Evolutionary conservation across 805 yeast genomes (phyloP), one percentile per base, ranked within the genome.

Genomic region (Lipomyces lipofer): DNA sequence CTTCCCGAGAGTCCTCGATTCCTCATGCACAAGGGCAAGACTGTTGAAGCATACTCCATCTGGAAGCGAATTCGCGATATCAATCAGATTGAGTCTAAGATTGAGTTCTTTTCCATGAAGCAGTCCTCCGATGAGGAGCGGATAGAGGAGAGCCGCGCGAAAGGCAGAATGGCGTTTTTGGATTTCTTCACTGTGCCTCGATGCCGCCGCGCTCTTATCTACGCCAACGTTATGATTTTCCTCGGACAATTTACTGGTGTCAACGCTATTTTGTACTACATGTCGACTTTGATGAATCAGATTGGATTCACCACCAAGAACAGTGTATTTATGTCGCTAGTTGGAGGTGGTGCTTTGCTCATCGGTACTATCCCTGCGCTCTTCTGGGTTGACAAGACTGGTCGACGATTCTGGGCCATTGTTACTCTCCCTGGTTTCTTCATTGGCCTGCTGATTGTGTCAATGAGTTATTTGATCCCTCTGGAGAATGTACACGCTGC

Each of bases 171-270:
- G 56, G 62, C 73, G 75, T 66, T 71, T 74, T 28, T 75, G 42
- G 86, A 83, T 58, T 72, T 83, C 58, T 68, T 83, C 68, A 72
- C 75, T 12, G 72, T 77, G 50, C 77, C 84, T 43, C 77, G 88
- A 68, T 79, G 78, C 66, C 77, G 86, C 60, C 78, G 86, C 64
- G 84, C 86, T 9, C 72, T 83, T 43, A 68, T 80, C 19, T 82
- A 81, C 66, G 76, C 86, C 8, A 72, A 73, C 49, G 75, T 79
- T 61, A 81, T 82, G 85, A 75, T 81, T 52, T 69, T 77, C 61
- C 72, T 81, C 52, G 85, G 85, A 48, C 88, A 83, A 67, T 76
- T 83, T 71, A 82, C 86, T 3, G 87, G 87, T 73, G 78, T 83
- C 62, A 83, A 83, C 63, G 86, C 83, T 38, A 78, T 83, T 54